Base-by-base conservation (phyloP, 371 early-diverging fungal genomes). In the Apophysomyces variabilis region DNA sequence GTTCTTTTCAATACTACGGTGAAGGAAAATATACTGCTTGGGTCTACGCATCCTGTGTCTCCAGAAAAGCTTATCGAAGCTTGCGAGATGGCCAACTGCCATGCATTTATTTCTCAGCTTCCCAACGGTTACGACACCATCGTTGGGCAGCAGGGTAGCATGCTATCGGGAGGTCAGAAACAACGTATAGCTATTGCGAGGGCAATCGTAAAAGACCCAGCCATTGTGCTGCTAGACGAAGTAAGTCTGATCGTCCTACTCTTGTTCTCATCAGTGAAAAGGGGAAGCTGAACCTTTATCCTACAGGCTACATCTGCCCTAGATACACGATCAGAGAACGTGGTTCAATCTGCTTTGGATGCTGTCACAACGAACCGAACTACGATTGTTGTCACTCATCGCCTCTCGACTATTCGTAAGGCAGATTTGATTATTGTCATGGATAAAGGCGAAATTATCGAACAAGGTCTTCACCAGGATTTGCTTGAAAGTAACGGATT, bases 301-400 rank as follows among this genome's bases (percentile, higher is more conserved):
- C 62, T 3, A 1, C 37, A 61, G 64, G 87, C 92, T 62, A 90
- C 90, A 4, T 82, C 88, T 50, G 82, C 86, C 36, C 54, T 89
- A 54, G 88, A 87, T 66, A 84, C 87, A 0, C 70, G 82, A 61
- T 86, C 89, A 8, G 94, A 93, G 67, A 73, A 83, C 14, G 64
- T 88, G 37, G 93, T 94, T 0, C 93, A 93, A 69, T 75, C 67
- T 13, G 92, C 92, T 0, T 68, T 93, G n/a, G 95, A 95, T 45
- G 72, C 62, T 6, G 94, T 93, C 0, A 61, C 90, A 11, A 47
- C 70, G 12, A 85, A 86, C 26, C 84, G 95, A 8, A 95, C 95
- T 0, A 95, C 95, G 4, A 85, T 99, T 41, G 87, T 95, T 5
- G 89, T 97, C 61, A 96, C 96, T 0, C 97, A 96, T 73, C 87